Base-by-base conservation (phyloP, 805 yeast species). In the Priceomyces carsonii region DNA sequence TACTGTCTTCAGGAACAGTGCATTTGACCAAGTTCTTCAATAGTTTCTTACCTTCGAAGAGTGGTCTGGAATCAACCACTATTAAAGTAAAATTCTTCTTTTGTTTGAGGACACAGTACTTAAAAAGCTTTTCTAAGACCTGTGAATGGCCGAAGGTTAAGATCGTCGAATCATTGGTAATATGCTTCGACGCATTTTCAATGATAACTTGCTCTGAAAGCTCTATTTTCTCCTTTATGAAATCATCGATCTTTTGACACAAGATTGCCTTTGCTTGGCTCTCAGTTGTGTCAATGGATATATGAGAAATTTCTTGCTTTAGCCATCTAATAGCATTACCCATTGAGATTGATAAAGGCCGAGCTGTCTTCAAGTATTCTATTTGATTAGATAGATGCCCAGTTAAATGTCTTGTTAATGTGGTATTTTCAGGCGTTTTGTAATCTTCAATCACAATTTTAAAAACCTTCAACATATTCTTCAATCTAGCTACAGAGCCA, bases 251-350 rank as follows among this genome's bases (percentile, higher is more conserved):
- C 44, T 77, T 75, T 31, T 73, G 80, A 39, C 77, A 62, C 38
- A 93, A 69, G 22, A 71, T 64, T 9, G 55, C 60, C 54, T 87
- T 89, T 18, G 96, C 95, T 20, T 73, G 74, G 12, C 61, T 69
- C 38, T 85, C 93, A 18, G 71, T 58, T 19, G 79, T 68, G 43
- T 85, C 95, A 37, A 90, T 80, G 39, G 89, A 81, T 32, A 91
- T 78, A 27, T 77, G 73, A 1, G 96, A 80, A 36, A 93, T 91
- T 57, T 86, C 91, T 66, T 91, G 98, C 55, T 93, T 93, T 44
- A 93, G 73, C 96, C 97, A 90, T 51, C 99, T 79, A 47, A 93
- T 93, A 2, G 97, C 91, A 65, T 90, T 93, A 36, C 99, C 99
- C 99, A 93, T 93, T 1, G 96, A 77, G 2, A 90, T 85, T 37